Evolutionary conservation across 805 yeast genomes (phyloP).

Genomic region (Saturnispora galanensis): DNA sequence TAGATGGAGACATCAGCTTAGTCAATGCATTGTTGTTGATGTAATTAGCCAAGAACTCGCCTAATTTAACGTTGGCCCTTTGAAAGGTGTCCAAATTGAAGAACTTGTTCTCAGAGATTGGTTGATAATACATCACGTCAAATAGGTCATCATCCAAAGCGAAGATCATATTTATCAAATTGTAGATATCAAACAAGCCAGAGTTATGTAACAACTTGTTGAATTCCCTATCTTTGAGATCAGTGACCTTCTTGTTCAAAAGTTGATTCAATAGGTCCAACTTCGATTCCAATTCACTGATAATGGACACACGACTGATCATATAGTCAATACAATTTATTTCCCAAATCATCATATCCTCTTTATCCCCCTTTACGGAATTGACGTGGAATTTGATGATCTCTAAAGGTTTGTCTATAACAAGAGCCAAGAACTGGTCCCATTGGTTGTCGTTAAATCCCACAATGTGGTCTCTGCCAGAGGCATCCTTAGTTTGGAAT

Average conservation of each 20-base stretch:
- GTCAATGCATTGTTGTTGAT: conserved; percentile 47
- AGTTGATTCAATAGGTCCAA: conserved; percentile 27
- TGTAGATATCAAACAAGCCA: conserved; percentile 48
- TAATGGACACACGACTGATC: conserved; percentile 33
- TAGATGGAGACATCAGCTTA: conserved; percentile 53
- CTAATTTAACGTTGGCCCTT: conserved; percentile 36
- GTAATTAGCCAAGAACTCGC: conserved; percentile 48
- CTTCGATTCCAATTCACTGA: conserved; percentile 16
- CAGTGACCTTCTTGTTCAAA: conserved; percentile 28
- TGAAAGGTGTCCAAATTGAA: conserved; percentile 37
- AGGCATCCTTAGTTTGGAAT: conserved; percentile 35
- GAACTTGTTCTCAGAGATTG: conserved; percentile 51
- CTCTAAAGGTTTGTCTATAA: conserved; percentile 39
- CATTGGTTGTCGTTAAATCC: conserved; percentile 30
- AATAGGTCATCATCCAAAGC: conserved; percentile 50
- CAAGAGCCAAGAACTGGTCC: conserved; percentile 28
- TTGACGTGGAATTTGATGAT: conserved; percentile 22
- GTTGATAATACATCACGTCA: conserved; percentile 54
- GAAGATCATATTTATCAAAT: conserved; percentile 62
- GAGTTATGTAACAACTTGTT: conserved; percentile 40
- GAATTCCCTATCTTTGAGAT: conserved; percentile 37
- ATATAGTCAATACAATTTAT: conserved; percentile 55
- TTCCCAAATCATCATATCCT: conserved; percentile 32
- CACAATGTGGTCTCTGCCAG: conserved; percentile 19
- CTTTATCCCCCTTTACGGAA: conserved; percentile 15